Evolutionary conservation across 2,329 filamentous ascomycete genomes (phyloP), one percentile per base, ranked within the genome.

Genomic region (Sordariomycetes sp.): DNA sequence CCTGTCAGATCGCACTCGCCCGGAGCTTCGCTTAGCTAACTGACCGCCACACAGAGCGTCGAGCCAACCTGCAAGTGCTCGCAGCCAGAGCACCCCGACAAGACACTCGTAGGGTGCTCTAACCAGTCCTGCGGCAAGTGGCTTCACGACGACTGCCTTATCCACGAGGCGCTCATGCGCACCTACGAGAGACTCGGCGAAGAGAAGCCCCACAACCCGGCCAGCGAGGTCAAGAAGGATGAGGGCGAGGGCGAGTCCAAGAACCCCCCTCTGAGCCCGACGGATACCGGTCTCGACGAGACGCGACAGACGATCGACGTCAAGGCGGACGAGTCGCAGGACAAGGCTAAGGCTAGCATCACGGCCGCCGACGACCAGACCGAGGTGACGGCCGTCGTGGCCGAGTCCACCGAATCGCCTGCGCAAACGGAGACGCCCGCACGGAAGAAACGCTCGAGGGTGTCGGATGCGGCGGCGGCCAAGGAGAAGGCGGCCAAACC

Each of bases 81-180:
- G 60, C 75, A 75, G 5, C 82, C 83, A 48, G 81, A 82, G 62
- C 84, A 86, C 61, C 83, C 83, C 25, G 82, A 86, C 62, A 80
- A 79, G 63, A 75, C 76, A 24, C 69, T 86, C 46, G 75, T 85
- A 54, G 79, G 80, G 59, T 87, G 83, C 68, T 77, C 76, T 11
- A 78, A 77, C 60, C 65, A 74, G 14, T 65, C 69, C 1, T 87
- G 84, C 66, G 76, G 76, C 57, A 77, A 76, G 58, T 87, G 84
- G 84, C 76, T 87, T 60, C 84, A 87, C 63, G 76, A 82, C 59
- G 78, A 83, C 53, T 87, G 84, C 63, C 72, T 87, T n/a, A 71
- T 76, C 35, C 76, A 83, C 63, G 77, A 81, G 16, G 74, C 78
- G 3, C 72, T 85, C 14, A 69, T 73, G 64, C 72, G 72, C 34